These are phyloP conservation scores for Globisporangium solare DNA, from an alignment of 352 stramenopile species.

Conservation along the genomic window DNA sequence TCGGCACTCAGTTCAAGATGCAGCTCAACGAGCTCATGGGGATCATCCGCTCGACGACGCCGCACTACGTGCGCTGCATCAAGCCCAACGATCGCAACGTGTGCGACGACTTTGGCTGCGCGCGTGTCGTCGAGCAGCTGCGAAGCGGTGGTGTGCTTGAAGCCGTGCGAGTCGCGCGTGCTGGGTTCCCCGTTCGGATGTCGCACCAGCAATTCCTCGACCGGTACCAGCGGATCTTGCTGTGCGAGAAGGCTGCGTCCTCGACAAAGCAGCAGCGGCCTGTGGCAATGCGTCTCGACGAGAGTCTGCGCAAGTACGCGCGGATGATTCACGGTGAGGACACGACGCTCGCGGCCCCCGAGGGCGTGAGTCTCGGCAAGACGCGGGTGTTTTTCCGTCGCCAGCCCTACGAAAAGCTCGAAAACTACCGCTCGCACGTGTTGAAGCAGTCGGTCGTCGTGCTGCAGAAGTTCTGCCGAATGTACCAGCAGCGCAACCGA, in stretches of 20 bases:
- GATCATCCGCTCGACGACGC: slow-evolving; percentile 91
- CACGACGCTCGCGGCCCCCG: slow-evolving; percentile 17
- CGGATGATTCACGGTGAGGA: slow-evolving; percentile 22
- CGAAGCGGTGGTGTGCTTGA: slow-evolving; percentile 84
- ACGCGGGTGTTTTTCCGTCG: slow-evolving; percentile 95
- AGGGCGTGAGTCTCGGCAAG: slow-evolving; percentile 76
- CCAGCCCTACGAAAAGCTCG: slow-evolving; percentile 90
- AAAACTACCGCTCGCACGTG: slow-evolving; percentile 48
- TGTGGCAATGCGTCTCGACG: slow-evolving; percentile 15
- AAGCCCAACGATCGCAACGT: slow-evolving; percentile 95
- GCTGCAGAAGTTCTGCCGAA: slow-evolving; percentile 52
- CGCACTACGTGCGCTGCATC: slow-evolving; percentile 98
- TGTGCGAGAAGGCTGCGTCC: slow-evolving; percentile 2
- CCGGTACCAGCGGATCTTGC: slow-evolving; percentile 54
- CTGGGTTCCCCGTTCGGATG: slow-evolving; percentile 81
- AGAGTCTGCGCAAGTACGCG: slow-evolving; percentile 26
- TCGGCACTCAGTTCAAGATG: slow-evolving; percentile 91
- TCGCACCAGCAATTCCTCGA: slow-evolving; percentile 74
- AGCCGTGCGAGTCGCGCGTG: slow-evolving; percentile 79
- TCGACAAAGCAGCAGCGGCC: slow-evolving; percentile 11
- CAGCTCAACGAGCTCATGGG: slow-evolving; percentile 93
- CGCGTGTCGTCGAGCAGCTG: slow-evolving; percentile 79
- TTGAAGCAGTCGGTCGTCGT: slow-evolving; percentile 27
- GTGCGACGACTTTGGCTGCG: slow-evolving; percentile 66
- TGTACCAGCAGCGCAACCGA: slow-evolving; percentile 32